Evolutionary conservation across 495 filamentous ascomycete genomes (phyloP), one percentile per base, ranked within the genome.

Genomic region (Aspergillus saccharolyticus): DNA sequence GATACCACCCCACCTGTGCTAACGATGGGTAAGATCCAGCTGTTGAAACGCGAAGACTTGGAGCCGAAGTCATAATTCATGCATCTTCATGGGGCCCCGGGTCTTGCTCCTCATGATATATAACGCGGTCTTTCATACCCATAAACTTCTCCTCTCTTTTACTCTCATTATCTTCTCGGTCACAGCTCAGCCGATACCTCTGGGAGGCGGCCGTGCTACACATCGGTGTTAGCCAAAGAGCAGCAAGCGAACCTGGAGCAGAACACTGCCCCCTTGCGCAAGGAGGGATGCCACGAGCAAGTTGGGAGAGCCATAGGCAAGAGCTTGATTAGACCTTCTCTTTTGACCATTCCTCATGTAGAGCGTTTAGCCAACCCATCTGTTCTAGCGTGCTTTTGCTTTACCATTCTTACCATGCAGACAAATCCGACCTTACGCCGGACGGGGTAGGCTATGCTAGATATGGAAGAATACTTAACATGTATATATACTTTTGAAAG

Each of bases 11-110:
- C 49, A 39, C 60, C 72, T 0, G 62, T 66, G 21, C 58, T 75
- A 21, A 63, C 68, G 10, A 70, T 75, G 64, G 76, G 76, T 54
- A 79, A 79, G 59, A 73, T 79, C 44, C 76, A 79, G 55, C 67
- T 79, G 42, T 66, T 79, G 42, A 78, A 74, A 55, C 71, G 76
- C 4, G 75, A 76, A 55, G 75, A 79, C 53, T 16, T 75, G 56
- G 74, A 74, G 54, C 56, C 62, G 54, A 63, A 65, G 42, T 58
- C 66, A 53, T 57, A 61, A 60, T 73, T 9, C 62, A 67, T 42
- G 3, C n/a, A 20, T 16, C 17, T 20, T 21, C 46, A 44, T 21
- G 8, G 19, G 20, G 20, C 15, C 19, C 19, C 10, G 33, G 7
- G 33, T 39, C 33, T 39, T 12, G 6, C 2, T 39, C 14, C 33